Evolutionary conservation across 192 early-diverging fungal genomes (phyloP), one percentile per base, ranked within the genome.

Genomic region (Dimargaris cristalligena): DNA sequence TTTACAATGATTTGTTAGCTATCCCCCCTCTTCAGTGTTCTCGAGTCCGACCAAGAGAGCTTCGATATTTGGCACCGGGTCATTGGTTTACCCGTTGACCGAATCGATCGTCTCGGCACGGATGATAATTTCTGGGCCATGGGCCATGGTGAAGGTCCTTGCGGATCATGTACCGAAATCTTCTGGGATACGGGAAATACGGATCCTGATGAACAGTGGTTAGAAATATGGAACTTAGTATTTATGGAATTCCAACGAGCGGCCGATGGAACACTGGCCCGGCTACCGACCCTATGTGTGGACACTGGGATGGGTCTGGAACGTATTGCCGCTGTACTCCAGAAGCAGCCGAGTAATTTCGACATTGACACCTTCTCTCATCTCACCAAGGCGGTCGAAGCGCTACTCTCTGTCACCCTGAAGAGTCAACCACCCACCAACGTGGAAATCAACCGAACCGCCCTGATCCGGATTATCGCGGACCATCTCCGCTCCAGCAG

Each of bases 161-260:
- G 78, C 62, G 78, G 80, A 3, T 74, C 80, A 0, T 80, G 78
- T 44, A 75, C 76, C 22, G 80, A 82, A 34, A 80, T 82, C 20
- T 82, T 78, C 63, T 82, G 78, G 76, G 80, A 82, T 52, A 78
- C 76, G 20, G 54, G 60, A 38, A 49, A 69, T 30, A 64, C 65
- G n/a, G 62, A 66, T 2, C 30, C 72, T 8, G 65, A 63, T 1
- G 74, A 78, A 20, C 67, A 77, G 8, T 82, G 76, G 76, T 52
- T 82, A 28, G 80, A 82, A 58, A 74, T 82, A 35, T 82, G 80
- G 78, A 82, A 82, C 45, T 49, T 81, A 44, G 77, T 81, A 2
- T 81, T 79, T 62, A 78, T 77, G 75, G 66, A 81, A 45, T 71
- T 77, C 34, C 75, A 75, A 23, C 55, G 73, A 4, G 64, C 64